Evolutionary conservation across 331 rosid genomes (phyloP), one percentile per base, ranked within the genome.

Genomic region (Arachis monticola): DNA sequence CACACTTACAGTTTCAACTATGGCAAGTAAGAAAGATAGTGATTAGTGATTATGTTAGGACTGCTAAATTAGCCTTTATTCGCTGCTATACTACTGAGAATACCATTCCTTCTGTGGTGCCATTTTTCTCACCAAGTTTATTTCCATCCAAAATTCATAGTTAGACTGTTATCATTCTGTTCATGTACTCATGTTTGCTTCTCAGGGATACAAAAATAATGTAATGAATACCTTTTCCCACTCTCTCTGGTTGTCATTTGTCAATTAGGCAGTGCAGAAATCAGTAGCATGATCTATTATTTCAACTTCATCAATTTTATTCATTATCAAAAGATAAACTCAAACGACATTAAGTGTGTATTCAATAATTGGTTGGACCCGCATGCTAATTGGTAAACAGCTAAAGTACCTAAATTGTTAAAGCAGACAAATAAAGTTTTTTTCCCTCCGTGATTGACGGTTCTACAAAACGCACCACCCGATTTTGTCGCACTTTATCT

Each of bases 381-480:
- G 27, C 27, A 22, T 22, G 27, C 27, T 22, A 22, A 22, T 22
- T 22, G 27, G 27, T 22, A 22, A 22, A 22, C 27, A 22, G 27
- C 27, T 22, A 22, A 22, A 22, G 27, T 22, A 22, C 27, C 27
- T 22, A 22, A 57, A 56, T 17, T 63, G 62, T 52, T 69, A 9
- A 32, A 81, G 45, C 46, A 62, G 63, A 64, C 13, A 48, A 5
- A 45, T 8, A 8, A 2, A 6, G 17, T 27, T 58, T 73, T 64
- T 12, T 76, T 57, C 17, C 51, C 65, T 30, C 87, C 83, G 79
- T 77, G 83, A 80, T 73, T 84, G 70, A 71, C 65, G 85, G 72
- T 44, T 6, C 7, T 42, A 10, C 53, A n/a, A 64, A 52, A 11
- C 14, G 50, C 45, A 52, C 10, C 13, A 30, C 8, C 57, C 35